A percentile compares a stretch with the other conserved stretches of the same genome.
Evolutionary conservation across 257 asterid species (phyloP).

Genomic region (Echium plantagineum): DNA sequence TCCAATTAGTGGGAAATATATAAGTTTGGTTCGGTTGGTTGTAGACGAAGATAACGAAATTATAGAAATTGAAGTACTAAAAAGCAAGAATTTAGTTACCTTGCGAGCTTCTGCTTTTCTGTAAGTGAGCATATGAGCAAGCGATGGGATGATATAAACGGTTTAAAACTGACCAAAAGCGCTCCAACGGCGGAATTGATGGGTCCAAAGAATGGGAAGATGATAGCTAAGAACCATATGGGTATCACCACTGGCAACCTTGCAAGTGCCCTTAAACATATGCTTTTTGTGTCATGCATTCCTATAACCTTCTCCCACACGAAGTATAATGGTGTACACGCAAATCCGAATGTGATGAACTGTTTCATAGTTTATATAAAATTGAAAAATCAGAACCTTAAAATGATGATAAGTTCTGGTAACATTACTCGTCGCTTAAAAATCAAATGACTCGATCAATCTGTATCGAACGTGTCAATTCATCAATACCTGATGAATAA

Average conservation of each 20-base stretch:
- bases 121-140: constrained; percentile 87
- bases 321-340: constrained; percentile 84
- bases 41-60: no score
- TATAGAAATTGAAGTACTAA: not conserved
- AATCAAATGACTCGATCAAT: no score
- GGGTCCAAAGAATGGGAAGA: constrained; percentile 93
- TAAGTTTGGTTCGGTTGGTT: no score
- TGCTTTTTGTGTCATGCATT: constrained; percentile 81
- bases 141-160: constrained; percentile 79
- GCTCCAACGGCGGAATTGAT: constrained; percentile 94
- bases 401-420: not conserved
- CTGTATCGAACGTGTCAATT: no score
- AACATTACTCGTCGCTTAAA: no score
- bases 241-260: constrained; percentile 86
- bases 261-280: constrained; percentile 75
- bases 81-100: constrained; percentile 27
- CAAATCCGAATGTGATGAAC: constrained; percentile 92
- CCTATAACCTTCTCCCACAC: constrained; percentile 98
- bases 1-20: no score
- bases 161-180: constrained; percentile 88
- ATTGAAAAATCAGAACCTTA: not conserved
- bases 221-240: constrained; percentile 90
- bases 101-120: constrained; percentile 67
- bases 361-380: constrained; percentile 11
- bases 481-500: constrained; percentile 69